phyloP scores from a whole-genome alignment of 2,329 filamentous ascomycete species.

The Curvularia sp. region DNA sequence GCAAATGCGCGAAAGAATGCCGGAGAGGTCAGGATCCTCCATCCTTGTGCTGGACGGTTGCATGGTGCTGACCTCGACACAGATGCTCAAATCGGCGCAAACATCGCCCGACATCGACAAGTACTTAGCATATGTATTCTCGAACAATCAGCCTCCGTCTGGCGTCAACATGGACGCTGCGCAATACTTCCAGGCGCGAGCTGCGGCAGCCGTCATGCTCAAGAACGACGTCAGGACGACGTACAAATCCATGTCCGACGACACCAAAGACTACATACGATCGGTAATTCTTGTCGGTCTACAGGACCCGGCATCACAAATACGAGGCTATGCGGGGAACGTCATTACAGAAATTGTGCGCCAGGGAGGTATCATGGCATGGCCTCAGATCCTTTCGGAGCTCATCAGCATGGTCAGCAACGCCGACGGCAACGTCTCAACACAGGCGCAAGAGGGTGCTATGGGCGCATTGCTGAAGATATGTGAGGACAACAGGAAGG shows the following conservation, averaged over 20 bases:
- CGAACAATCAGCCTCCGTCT: conserved; percentile 68
- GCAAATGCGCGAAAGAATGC: conserved; percentile 84
- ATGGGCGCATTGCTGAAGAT: conserved; percentile 94
- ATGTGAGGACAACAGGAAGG: conserved; percentile 91
- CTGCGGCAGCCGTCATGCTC: conserved; percentile 89
- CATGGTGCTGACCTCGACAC: conserved; percentile 35
- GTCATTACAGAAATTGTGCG: conserved; percentile 92
- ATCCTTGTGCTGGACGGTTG: conserved; percentile 14
- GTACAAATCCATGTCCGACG: conserved; percentile 77
- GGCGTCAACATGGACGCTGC: conserved; percentile 65
- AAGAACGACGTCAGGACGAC: conserved; percentile 87
- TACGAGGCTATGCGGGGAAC: conserved; percentile 88
- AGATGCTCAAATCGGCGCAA: conserved; percentile 95
- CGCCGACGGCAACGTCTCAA: conserved; percentile 68
- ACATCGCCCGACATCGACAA: conserved; percentile 93
- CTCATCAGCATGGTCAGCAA: conserved; percentile 81
- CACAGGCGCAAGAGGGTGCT: conserved; percentile 84
- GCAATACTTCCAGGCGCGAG: conserved; percentile 78
- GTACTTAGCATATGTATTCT: conserved; percentile 91
- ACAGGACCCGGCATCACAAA: conserved; percentile 80
- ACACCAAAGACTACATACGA: conserved; percentile 78
- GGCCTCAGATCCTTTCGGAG: conserved; percentile 89
- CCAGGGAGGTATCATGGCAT: conserved; percentile 82
- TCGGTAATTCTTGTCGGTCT: conserved; percentile 78
- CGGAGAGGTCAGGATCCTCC: conserved; percentile 71